These are phyloP conservation scores for Withania somnifera DNA, from an alignment of 305 asterid species.

Conservation along the genomic window DNA sequence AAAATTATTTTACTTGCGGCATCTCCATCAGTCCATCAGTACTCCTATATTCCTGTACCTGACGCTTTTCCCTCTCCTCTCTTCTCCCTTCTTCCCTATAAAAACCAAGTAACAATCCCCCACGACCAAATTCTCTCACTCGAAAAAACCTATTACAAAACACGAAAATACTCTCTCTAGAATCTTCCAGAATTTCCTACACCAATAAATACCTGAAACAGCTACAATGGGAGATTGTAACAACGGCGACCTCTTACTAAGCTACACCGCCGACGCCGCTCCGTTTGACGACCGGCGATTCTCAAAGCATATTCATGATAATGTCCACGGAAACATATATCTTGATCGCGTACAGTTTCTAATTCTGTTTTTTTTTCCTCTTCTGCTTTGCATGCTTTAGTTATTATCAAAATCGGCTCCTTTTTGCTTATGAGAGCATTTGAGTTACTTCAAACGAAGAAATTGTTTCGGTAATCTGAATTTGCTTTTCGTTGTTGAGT, in stretches of 20 bases:
- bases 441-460: background rate
- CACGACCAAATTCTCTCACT: background rate
- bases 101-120: background rate
- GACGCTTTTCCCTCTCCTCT: background rate
- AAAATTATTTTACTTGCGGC: too few relatives aligned
- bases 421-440: background rate
- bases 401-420: background rate
- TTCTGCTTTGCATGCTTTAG: constrained; percentile 6
- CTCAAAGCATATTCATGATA: constrained; percentile 61
- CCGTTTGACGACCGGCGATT: constrained; percentile 40
- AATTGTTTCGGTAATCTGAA: background rate
- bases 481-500: background rate
- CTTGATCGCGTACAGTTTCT: constrained; percentile 47
- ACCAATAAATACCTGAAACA: constrained; percentile 9
- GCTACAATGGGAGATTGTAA: constrained; percentile 27
- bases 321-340: constrained; percentile 84
- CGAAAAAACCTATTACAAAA: background rate
- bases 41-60: constrained; percentile 9
- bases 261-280: constrained; percentile 6
- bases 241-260: constrained; percentile 8
- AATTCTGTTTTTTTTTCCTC: background rate
- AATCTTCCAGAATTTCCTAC: background rate
- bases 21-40: constrained; percentile 29
- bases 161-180: constrained; percentile 6
- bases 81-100: background rate